Conservation (phyloP, 768 basidiomycete genomes). For the Agaricus subrufescens region DNA sequence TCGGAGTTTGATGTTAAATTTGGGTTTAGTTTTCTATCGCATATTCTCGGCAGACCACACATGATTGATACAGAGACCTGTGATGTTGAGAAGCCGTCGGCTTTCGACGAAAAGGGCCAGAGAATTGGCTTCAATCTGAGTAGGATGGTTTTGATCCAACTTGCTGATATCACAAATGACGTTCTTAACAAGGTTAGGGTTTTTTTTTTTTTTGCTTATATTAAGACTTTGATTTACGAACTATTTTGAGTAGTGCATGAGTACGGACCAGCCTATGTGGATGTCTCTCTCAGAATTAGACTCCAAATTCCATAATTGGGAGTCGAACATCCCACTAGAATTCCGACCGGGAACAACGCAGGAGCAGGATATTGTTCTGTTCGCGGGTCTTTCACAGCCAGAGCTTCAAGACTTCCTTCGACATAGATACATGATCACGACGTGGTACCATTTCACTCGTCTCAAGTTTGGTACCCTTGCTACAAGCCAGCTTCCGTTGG, state of each 20-base stretch:
- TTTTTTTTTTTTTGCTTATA: not conserved
- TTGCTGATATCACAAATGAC: conserved; percentile 35
- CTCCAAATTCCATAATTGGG: conserved; percentile 39
- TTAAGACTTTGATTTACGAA: conserved; percentile 8
- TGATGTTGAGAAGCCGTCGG: conserved; percentile 32
- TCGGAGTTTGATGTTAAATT: conserved; percentile 8
- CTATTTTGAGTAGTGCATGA: conserved; percentile 26
- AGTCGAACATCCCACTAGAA: conserved; percentile 33
- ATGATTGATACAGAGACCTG: conserved; percentile 31
- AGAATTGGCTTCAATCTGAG: conserved; percentile 32
- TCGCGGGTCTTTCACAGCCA: conserved; percentile 21
- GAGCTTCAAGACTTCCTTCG: conserved; percentile 30
- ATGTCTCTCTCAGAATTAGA: conserved; percentile 36
- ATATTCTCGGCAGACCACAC: conserved; percentile 40
- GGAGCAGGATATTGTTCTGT: conserved; percentile 21
- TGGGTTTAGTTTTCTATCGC: conserved; percentile 32
- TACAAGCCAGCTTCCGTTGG: conserved; percentile 23
- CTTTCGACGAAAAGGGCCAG: conserved; percentile 24
- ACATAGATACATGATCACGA: conserved; percentile 39
- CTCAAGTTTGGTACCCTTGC: conserved; percentile 42
- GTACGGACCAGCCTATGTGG: conserved; percentile 28
- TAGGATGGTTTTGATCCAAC: conserved; percentile 29
- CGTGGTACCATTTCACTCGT: conserved; percentile 41
- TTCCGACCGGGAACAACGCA: conserved; percentile 22
- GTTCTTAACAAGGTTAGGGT: conserved; percentile 35